Conservation (phyloP, 352 stramenopile species). For the Hyaloperonospora brassicae region DNA sequence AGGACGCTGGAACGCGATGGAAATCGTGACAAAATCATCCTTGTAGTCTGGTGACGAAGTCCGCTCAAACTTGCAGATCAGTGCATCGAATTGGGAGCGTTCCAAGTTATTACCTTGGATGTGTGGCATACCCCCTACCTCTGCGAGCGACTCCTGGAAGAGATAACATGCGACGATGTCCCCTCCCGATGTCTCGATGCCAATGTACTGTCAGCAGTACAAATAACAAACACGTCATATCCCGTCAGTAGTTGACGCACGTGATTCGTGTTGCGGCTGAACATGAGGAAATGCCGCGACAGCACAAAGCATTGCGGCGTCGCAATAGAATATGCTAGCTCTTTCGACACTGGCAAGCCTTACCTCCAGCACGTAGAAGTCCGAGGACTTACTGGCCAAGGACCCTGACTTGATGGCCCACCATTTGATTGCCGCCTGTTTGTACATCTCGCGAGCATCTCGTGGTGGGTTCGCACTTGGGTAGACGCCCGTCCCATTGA, state of each 20-base stretch:
- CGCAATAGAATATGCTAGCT: too few species aligned
- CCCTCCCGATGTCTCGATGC: constrained; percentile 62
- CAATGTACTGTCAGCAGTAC: constrained; percentile 51
- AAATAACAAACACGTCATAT: constrained; percentile 4
- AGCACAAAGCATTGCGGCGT: constrained; percentile 5
- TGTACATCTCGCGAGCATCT: constrained; percentile 73
- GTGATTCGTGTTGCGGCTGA: constrained; percentile 10
- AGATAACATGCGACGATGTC: constrained; percentile 80
- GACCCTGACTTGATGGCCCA: constrained; percentile 81
- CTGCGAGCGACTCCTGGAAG: constrained; percentile 78
- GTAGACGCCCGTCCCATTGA: constrained; percentile 76
- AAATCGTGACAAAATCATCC: constrained; percentile 74
- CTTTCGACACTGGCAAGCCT: constrained; percentile 10
- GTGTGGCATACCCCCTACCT: constrained; percentile 76
- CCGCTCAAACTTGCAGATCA: constrained; percentile 84
- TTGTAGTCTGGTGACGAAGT: constrained; percentile 51
- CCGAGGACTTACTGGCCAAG: constrained; percentile 69
- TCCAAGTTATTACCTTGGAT: constrained; percentile 74
- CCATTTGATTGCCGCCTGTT: constrained; percentile 85
- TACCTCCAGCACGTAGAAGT: constrained; percentile 82
- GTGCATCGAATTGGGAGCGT: constrained; percentile 72
- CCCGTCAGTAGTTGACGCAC: constrained; percentile 16
- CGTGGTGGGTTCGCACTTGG: constrained; percentile 57
- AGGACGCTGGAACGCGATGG: constrained; percentile 77
- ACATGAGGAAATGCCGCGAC: constrained; percentile 19